phyloP scores from a whole-genome alignment of 1,284 basidiomycete genomes.

The Tetrapyrgos nigripes region DNA sequence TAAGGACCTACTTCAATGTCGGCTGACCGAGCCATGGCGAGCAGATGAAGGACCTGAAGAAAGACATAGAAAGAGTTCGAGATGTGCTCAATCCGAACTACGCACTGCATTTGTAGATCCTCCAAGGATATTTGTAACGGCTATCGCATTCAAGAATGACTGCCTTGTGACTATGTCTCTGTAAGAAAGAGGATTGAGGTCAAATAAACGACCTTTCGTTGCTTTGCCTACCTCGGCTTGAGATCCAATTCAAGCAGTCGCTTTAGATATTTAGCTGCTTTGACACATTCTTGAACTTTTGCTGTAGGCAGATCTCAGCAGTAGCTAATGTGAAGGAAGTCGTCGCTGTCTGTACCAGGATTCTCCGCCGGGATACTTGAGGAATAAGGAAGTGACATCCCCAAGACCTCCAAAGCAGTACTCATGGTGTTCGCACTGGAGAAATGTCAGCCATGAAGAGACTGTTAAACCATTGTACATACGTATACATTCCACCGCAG shows the following conservation, averaged over 20 bases:
- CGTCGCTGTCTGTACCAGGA: slow-evolving; percentile 2
- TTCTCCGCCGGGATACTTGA: slow-evolving; percentile 54
- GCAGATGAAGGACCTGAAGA: slow-evolving; percentile 82
- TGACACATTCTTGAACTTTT: slow-evolving; percentile 87
- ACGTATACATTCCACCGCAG: slow-evolving; percentile 89
- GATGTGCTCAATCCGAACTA: slow-evolving; percentile 1
- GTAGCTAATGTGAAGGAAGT: background rate
- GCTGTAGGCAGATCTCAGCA: slow-evolving; percentile 46
- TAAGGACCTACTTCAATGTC: slow-evolving; percentile 60
- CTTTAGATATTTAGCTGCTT: slow-evolving; percentile 84
- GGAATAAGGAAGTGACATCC: slow-evolving; percentile 91
- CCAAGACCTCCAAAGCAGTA: slow-evolving; percentile 88
- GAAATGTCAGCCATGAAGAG: background rate
- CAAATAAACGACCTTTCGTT: background rate
- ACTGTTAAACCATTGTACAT: slow-evolving; percentile 27
- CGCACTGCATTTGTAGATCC: slow-evolving; percentile 92
- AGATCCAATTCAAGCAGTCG: slow-evolving; percentile 85
- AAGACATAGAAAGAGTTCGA: background rate
- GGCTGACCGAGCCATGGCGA: slow-evolving; percentile 93
- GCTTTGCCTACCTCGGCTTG: slow-evolving; percentile 71
- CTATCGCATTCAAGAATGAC: slow-evolving; percentile 93
- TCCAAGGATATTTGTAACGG: slow-evolving; percentile 83
- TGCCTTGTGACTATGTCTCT: slow-evolving; percentile 91
- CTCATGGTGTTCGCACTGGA: slow-evolving; percentile 89
- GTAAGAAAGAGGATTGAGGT: background rate